phyloP scores from a whole-genome alignment of 1,284 basidiomycete genomes.

The Pseudomicrostroma phylloplanum region DNA sequence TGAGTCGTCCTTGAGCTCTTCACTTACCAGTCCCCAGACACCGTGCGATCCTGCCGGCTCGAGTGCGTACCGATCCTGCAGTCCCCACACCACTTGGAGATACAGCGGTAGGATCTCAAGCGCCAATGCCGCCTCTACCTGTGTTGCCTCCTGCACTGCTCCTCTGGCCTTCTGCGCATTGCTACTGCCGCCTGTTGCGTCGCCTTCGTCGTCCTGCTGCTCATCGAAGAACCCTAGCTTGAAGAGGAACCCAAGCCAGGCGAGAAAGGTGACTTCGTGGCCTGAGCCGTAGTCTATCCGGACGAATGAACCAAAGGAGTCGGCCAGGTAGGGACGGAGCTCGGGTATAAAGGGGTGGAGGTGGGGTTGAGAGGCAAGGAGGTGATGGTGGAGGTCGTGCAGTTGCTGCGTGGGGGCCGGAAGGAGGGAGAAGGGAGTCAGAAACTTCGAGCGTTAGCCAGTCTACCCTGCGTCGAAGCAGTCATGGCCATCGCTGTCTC shows the following conservation, averaged over 20 bases:
- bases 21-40: slow-evolving; percentile 79
- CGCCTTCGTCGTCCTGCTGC: neutral
- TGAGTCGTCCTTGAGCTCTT: slow-evolving; percentile 52
- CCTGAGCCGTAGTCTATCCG: slow-evolving; percentile 96
- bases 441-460: too few relatives aligned
- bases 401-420: neutral
- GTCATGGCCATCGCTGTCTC: slow-evolving; percentile 21
- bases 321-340: slow-evolving; percentile 68
- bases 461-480: too few relatives aligned
- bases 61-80: slow-evolving; percentile 64
- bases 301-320: slow-evolving; percentile 81
- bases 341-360: slow-evolving; percentile 58
- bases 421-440: neutral
- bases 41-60: slow-evolving; percentile 68
- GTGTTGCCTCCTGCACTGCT: neutral
- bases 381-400: slow-evolving; percentile 29
- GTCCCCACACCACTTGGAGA: slow-evolving; percentile 70
- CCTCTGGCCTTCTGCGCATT: neutral
- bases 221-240: slow-evolving; percentile 28
- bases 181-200: neutral
- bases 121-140: slow-evolving; percentile 14
- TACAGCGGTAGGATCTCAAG: slow-evolving; percentile 58
- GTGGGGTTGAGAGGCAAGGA: slow-evolving; percentile 53
- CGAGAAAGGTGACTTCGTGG: slow-evolving; percentile 61
- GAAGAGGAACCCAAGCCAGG: slow-evolving; percentile 38